Percentiles rank a stretch among this genome's conserved stretches.
Evolutionary conservation across 2,329 filamentous ascomycete species (phyloP).

Genomic region (Colletotrichum sansevieriae): DNA sequence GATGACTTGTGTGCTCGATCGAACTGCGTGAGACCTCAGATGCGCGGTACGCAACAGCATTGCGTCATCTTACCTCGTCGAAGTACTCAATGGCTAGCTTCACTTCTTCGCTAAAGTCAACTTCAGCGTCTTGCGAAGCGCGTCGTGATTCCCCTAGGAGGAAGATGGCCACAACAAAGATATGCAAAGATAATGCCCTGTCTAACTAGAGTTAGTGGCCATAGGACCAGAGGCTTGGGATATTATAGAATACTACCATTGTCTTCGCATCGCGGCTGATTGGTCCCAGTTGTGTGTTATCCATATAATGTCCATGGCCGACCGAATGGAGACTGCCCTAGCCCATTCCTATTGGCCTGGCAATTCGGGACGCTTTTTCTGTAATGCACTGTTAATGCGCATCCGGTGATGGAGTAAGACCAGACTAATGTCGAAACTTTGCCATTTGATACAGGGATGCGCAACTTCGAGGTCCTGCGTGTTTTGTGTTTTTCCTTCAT

Average conservation of each 20-base stretch:
- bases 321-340: constrained; percentile 26
- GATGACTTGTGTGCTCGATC: not conserved
- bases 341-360: constrained; percentile 30
- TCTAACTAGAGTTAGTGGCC: not conserved
- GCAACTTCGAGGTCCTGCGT: constrained; percentile 5
- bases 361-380: constrained; percentile 4
- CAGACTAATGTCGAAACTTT: constrained; percentile 39
- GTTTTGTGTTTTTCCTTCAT: not conserved
- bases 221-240: not conserved
- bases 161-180: constrained; percentile 29
- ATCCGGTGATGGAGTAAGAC: constrained; percentile 36
- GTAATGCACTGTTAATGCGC: constrained; percentile 34
- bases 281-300: constrained; percentile 38
- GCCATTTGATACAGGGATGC: constrained; percentile 39
- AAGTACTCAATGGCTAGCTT: constrained; percentile 22
- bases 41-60: constrained; percentile 23
- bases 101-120: constrained; percentile 24
- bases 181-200: constrained; percentile 30
- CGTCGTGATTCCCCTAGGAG: constrained; percentile 20
- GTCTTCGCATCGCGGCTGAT: constrained; percentile 29
- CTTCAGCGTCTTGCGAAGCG: not conserved
- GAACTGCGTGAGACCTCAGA: not conserved
- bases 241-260: constrained; percentile 4
- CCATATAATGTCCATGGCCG: constrained; percentile 34
- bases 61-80: constrained; percentile 30